Evolutionary conservation across 169 alveolate genomes (phyloP).

Genomic region (Cryptosporidium canis): DNA sequence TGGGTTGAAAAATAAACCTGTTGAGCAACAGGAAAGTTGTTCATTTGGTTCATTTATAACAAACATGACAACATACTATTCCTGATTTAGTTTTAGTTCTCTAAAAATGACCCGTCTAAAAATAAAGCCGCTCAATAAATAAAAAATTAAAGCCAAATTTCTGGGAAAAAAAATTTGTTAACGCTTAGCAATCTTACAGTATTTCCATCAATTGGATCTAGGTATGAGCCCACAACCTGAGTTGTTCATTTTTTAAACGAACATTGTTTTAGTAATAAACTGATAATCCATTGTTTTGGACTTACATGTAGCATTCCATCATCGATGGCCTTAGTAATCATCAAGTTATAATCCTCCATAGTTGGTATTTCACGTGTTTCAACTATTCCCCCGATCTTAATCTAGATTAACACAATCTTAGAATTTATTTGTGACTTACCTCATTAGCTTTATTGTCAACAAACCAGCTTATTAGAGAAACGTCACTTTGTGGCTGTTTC

Average conservation of each 20-base stretch:
- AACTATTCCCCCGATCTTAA: background rate
- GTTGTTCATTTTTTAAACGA: background rate
- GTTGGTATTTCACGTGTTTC: background rate
- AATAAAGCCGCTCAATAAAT: conserved; percentile 29
- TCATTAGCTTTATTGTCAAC: background rate
- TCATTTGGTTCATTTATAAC: conserved; percentile 12
- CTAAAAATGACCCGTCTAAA: conserved; percentile 36
- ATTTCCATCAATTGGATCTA: conserved; percentile 55
- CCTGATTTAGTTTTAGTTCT: background rate
- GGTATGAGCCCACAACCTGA: conserved; percentile 60
- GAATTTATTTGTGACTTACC: background rate
- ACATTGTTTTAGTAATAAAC: background rate
- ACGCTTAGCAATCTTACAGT: conserved; percentile 3
- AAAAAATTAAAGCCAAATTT: conserved; percentile 41
- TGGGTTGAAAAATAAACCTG: conserved; percentile 88
- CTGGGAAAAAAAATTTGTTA: conserved; percentile 53
- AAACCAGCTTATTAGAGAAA: conserved; percentile 55
- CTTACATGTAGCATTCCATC: conserved; percentile 65
- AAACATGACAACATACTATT: conserved; percentile 27
- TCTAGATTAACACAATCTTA: background rate
- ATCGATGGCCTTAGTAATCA: conserved; percentile 37
- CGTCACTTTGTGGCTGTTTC: conserved; percentile 66
- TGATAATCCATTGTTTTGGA: background rate
- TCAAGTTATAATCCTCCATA: conserved; percentile 4
- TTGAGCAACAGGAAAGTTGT: conserved; percentile 77